Base-by-base conservation (phyloP, 163 green algal genomes). In the Scenedesmus sp. region DNA sequence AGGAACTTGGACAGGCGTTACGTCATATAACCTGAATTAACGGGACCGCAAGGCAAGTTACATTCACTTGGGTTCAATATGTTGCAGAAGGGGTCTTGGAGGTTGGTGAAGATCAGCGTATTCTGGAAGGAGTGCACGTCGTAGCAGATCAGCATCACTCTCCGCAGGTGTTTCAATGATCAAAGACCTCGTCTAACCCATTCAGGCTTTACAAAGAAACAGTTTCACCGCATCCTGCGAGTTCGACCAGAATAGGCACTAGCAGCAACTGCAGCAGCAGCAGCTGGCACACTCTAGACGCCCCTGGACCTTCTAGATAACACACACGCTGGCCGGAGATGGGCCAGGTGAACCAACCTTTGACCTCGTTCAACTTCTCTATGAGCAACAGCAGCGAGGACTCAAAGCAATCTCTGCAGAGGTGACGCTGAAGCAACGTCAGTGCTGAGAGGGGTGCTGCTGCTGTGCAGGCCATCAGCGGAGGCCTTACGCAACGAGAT, bases 401-500 rank as follows among this genome's bases (percentile, higher is more conserved):
- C 30, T 18, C 9, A 3, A 12, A 37, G 65, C 65, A 76, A n/a
- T 33, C 56, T 3, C 22, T 76, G 30, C 65, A 40, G 65, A 76
- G 65, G 30, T 76, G 30, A 76, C 65, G 40, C 20, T 15, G 30
- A 16, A 40, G 30, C 65, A 56, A 56, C 49, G 12, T 7, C 40
- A 37, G 65, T 24, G 65, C 65, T 76, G 65, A 76, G 15, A 40
- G 30, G 2, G 18, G 65, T 22, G 43, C 49, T 65, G 33, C 33
- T 65, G 43, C 22, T 40, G 1, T 72, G 83, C 95, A 98, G 95
- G 92, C 92, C 0, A 96, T 97, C 72, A 97, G 93, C 83, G 96
- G 95, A 83, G 95, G 96, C 35, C 94, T 99, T 7, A 99, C 97
- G 15, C 97, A 99, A 85, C 95, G 96, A 15, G 97, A 99, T 80